Percentiles rank a stretch among this genome's conserved stretches.
Conservation (phyloP, 1,284 basidiomycete genomes). For the Tetrapyrgos nigripes region DNA sequence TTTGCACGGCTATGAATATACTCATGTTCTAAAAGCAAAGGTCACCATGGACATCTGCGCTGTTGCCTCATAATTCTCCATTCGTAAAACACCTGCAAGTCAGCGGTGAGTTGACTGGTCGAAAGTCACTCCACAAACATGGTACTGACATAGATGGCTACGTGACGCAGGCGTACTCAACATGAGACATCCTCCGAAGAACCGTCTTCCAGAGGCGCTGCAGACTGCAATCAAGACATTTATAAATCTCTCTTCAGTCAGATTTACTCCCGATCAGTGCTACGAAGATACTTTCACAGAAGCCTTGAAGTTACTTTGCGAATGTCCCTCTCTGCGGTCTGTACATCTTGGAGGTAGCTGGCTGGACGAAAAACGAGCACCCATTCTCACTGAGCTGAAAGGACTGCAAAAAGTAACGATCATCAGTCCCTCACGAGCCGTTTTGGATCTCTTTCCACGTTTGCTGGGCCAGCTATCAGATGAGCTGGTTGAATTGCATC, state of each 20-base stretch:
- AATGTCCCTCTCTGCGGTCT: neutral
- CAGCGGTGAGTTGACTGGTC: neutral
- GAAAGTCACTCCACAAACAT: neutral
- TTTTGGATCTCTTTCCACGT: conserved; percentile 11
- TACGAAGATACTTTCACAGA: neutral
- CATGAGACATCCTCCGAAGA: neutral
- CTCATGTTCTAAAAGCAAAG: neutral
- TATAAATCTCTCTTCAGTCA: conserved; percentile 1
- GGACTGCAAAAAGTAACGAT: conserved; percentile 11
- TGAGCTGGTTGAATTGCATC: conserved; percentile 14
- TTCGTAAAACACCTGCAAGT: neutral
- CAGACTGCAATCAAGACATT: conserved; percentile 2
- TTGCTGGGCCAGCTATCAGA: conserved; percentile 10
- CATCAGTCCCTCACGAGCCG: conserved; percentile 7
- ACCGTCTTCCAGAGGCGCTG: conserved; percentile 1
- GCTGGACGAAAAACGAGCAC: conserved; percentile 4
- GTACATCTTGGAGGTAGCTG: conserved; percentile 4
- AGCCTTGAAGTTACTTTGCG: conserved; percentile 1
- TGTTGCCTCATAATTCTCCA: neutral
- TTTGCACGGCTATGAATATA: neutral
- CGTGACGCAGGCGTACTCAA: neutral
- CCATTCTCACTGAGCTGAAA: neutral
- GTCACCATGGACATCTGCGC: neutral
- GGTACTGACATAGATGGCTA: neutral
- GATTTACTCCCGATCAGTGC: neutral